Evolutionary conservation across 352 stramenopile genomes (phyloP), one percentile per base, ranked within the genome.

Genomic region (Globisporangium viniferum): DNA sequence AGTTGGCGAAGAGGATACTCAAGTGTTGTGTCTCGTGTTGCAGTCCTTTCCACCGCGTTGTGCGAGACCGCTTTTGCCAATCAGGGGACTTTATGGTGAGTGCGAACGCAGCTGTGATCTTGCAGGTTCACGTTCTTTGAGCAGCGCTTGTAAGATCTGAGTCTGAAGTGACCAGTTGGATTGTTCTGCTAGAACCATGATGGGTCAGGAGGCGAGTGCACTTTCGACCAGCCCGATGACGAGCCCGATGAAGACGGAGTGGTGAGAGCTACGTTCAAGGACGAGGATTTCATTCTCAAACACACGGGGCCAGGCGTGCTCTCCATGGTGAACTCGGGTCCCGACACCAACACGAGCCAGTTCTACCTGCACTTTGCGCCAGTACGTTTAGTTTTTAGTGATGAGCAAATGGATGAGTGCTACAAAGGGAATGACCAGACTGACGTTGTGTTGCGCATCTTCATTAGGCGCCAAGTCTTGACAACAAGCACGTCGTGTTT

Each of bases 291-390:
- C 70, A 81, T 91, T 60, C 79, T 98, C 9, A 72, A 70, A 31
- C 97, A 99, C 80, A 83, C 79, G 33, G 80, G 87, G 4, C 71
- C 86, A 0, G 95, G 95, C 22, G 86, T 97, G 18, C 73, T 99
- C 15, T 97, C 88, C 46, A 99, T 99, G 94, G 96, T 89, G 20
- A 99, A 99, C 75, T 81, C 86, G 12, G 97, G 97, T 2, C 89
- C 86, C 1, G 79, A 99, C 82, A 98, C 94, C 0, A 99, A 99
- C 77, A 94, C 91, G 2, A 97, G 88, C 59, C 93, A 98, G 71
- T 99, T 99, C 76, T 98, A 98, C 72, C 90, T 99, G 44, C 81
- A 87, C 64, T 89, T 90, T 71, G 69, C 55, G 2, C 44, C 73
- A 27, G 82, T 90, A 71, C 55, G 73, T 65, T 44, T 44, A 44